Percentiles rank a stretch among this genome's conserved stretches.
Conservation (phyloP, 805 yeast genomes). For the Cyberlindnera euphorbiiphila region DNA sequence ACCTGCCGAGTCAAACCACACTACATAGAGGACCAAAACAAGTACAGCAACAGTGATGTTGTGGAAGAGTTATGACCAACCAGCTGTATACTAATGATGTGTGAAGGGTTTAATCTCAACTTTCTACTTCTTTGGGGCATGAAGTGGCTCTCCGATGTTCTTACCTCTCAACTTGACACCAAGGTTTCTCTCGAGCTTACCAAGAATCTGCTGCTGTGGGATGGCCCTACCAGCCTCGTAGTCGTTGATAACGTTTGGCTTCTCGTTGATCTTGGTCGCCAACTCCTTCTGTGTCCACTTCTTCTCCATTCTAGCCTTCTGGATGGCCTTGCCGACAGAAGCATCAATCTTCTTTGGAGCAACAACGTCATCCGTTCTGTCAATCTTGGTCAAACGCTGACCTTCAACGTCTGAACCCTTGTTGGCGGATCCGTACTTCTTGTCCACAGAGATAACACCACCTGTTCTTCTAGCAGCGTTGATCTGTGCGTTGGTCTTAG, state of each 20-base stretch:
- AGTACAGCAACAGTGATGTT: no score
- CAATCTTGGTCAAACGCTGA: conserved; percentile 89
- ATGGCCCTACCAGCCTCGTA: conserved; percentile 96
- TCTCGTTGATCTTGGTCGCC: conserved; percentile 93
- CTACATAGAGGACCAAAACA: background rate
- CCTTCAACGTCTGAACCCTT: conserved; percentile 76
- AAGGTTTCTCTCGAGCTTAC: conserved; percentile 87
- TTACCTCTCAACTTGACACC: conserved; percentile 96
- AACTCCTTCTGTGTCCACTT: conserved; percentile 91
- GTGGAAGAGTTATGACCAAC: no score
- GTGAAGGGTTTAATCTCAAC: no score
- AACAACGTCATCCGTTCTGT: conserved; percentile 89
- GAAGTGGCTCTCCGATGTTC: conserved; percentile 85
- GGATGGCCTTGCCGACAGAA: conserved; percentile 83
- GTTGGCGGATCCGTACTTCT: conserved; percentile 76
- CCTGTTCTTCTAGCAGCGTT: conserved; percentile 96
- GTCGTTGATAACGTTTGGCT: conserved; percentile 91
- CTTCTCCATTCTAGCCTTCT: conserved; percentile 83
- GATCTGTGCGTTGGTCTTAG: conserved; percentile 70
- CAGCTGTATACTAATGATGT: no score
- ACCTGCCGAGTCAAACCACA: no score
- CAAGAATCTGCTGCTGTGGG: conserved; percentile 93
- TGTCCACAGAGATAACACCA: conserved; percentile 83
- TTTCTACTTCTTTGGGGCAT: conserved; percentile 40
- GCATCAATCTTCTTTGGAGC: conserved; percentile 85